Evolutionary conservation across 139 green algal species (phyloP).

Genomic region (Mesostigma viride): DNA sequence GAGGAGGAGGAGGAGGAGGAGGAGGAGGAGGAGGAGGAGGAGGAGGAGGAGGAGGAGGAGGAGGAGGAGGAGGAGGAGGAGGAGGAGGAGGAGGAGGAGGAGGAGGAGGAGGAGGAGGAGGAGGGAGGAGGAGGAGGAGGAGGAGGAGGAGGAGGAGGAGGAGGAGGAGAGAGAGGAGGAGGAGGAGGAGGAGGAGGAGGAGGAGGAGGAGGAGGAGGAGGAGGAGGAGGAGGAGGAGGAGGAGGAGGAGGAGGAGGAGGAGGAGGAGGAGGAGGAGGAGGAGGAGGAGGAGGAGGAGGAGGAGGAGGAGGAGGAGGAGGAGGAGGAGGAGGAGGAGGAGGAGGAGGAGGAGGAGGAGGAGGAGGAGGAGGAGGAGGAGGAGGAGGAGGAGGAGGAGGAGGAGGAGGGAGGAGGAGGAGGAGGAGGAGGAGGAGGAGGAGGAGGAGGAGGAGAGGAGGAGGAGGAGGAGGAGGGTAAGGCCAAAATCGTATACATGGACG

Average conservation of each 20-base stretch:
- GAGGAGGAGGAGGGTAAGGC: background rate
- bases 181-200: no score
- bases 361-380: background rate
- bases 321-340: no score
- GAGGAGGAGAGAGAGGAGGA: no score
- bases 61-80: background rate
- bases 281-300: no score
- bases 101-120: background rate
- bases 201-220: no score
- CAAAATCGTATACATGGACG: background rate
- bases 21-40: background rate
- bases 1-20: background rate
- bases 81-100: background rate
- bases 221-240: no score
- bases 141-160: background rate
- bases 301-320: no score
- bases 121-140: background rate
- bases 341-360: no score
- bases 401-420: background rate
- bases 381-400: background rate
- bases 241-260: no score
- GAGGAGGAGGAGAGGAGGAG: background rate
- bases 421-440: background rate
- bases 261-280: no score
- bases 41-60: background rate